Base-by-base conservation (phyloP, 2,329 filamentous ascomycete genomes). In the Magnaporthiopsis poae region DNA sequence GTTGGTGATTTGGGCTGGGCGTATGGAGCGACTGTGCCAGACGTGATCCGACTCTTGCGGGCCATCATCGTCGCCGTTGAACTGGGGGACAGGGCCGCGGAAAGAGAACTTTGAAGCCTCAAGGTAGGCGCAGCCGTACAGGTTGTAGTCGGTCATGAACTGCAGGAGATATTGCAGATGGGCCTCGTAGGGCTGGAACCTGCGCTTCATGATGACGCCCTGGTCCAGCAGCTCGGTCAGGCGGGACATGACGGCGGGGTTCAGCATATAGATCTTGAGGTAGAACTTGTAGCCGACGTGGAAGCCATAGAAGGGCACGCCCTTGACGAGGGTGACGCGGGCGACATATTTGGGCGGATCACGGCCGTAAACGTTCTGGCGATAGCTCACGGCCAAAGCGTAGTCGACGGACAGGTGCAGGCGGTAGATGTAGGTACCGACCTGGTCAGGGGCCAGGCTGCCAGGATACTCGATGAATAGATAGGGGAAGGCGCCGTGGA, bases 91-190 rank as follows among this genome's bases (percentile, higher is more conserved):
- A 0, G 92, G 92, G 2, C 82, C 81, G 66, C 95, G 86, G 73
- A 96, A 97, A 35, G 79, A 82, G 1, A 88, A 86, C 69, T 86
- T 90, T 12, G 81, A 81, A 64, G 87, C 89, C 67, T 94, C 86
- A 70, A 98, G 87, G 72, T 94, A 96, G 66, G 87, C 89, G 74
- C 95, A 99, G 8, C 96, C 96, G 75, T 96, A 98, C 70, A 99
- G 81, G 74, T 97, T 99, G 80, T 96, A 99, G 76, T 99, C 96
- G 70, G 89, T 90, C 95, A 99, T 98, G 86, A 96, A 99, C 77
- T 99, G 96, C 12, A 95, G 82, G 11, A 97, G 79, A 75, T 93
- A 98, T 74, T 96, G 92, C 69, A 98, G 77, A 75, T 99, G 96
- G 25, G 91, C 92, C 77, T 99, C 95, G 74, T 95, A 96, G 0